These are phyloP conservation scores for Terana coerulea DNA, from an alignment of 768 basidiomycete genomes.

Conservation along the genomic window DNA sequence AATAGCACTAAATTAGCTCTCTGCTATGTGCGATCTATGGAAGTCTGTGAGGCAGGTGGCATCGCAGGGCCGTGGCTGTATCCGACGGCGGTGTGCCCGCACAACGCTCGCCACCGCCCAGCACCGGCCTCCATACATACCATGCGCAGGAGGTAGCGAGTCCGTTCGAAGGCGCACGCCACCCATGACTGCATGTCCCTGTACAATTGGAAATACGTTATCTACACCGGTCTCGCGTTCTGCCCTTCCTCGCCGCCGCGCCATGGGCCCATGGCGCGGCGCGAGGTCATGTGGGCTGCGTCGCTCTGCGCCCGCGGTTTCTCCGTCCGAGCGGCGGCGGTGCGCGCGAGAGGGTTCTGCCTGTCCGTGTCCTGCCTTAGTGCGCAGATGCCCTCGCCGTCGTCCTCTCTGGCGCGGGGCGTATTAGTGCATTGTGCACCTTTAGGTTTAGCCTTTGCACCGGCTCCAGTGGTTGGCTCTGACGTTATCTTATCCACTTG, in stretches of 20 bases:
- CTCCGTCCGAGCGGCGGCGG: background rate
- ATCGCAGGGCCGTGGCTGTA: too few relatives aligned
- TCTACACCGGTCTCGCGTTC: background rate
- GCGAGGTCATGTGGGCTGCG: background rate
- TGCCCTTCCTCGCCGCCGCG: background rate
- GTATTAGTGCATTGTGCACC: background rate
- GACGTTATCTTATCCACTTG: background rate
- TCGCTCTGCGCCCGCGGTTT: background rate
- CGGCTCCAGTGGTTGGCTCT: background rate
- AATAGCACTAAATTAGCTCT: too few relatives aligned
- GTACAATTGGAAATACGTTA: background rate
- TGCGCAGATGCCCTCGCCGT: background rate
- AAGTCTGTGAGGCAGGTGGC: too few relatives aligned
- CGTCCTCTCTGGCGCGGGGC: background rate
- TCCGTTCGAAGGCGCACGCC: too few relatives aligned
- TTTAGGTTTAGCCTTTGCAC: background rate
- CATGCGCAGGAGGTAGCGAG: too few relatives aligned
- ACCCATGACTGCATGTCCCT: too few relatives aligned
- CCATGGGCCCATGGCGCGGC: background rate
- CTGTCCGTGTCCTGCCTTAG: background rate
- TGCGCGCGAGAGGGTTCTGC: background rate
- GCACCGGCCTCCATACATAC: too few relatives aligned
- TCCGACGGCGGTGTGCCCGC: too few relatives aligned
- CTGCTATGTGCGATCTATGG: too few relatives aligned
- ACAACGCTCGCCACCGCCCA: too few relatives aligned